Conservation (phyloP, 306 rosid genomes). For the Vigna trinervia region DNA sequence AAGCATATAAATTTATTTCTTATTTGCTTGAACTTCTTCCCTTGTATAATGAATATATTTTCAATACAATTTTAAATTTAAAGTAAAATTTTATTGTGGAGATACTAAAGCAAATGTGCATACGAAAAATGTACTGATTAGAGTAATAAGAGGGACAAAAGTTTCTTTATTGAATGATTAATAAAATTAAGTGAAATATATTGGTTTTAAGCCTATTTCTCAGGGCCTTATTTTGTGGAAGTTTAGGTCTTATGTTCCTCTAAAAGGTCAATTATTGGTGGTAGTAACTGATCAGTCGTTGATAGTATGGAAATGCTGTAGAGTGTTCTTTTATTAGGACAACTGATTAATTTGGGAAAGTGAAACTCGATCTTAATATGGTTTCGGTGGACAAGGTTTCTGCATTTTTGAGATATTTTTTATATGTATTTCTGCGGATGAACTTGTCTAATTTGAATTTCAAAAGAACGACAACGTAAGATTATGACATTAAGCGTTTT, state of each 20-base stretch:
- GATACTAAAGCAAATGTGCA: background rate
- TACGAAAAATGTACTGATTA: background rate
- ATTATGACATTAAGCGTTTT: conserved; percentile 22
- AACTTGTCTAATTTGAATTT: conserved; percentile 26
- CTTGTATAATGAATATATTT: conserved; percentile 10
- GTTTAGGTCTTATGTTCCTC: background rate
- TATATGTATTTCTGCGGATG: conserved; percentile 11
- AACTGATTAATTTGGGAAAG: conserved; percentile 30
- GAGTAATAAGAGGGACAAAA: background rate
- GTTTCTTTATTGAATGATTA: conserved; percentile 1
- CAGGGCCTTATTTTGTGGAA: background rate
- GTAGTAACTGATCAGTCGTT: background rate
- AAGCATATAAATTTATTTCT: conserved; percentile 2
- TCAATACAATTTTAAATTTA: conserved; percentile 5
- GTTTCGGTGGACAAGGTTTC: conserved; percentile 6
- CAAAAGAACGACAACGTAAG: conserved; percentile 10
- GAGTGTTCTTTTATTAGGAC: background rate
- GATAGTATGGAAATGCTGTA: background rate
- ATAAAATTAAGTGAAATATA: background rate
- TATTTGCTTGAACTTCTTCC: conserved; percentile 4
- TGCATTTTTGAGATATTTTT: conserved; percentile 30
- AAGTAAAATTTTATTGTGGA: background rate
- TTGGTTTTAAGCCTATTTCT: background rate
- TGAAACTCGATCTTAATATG: conserved; percentile 28
- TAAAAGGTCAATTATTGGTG: background rate